phyloP scores from a whole-genome alignment of 148 eudicot genomes.

The Fagopyrum tataricum region DNA sequence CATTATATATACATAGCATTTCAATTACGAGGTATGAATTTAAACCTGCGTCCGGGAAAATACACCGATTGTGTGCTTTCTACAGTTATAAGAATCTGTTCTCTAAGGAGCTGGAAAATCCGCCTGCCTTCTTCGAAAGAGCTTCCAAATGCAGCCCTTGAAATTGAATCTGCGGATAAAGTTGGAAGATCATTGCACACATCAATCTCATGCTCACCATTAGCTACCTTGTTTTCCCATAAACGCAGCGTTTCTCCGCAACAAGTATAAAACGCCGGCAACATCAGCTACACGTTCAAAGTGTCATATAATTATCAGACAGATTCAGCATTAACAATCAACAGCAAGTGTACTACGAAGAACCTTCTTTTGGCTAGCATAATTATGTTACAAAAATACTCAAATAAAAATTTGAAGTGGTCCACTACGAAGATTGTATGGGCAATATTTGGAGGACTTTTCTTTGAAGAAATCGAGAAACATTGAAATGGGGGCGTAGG shows the following conservation, averaged over 20 bases:
- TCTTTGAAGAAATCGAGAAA: too few relatives aligned
- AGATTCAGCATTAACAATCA: too few relatives aligned
- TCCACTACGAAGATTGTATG: too few relatives aligned
- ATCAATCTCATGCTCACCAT: constrained; percentile 30
- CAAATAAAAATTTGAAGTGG: not conserved
- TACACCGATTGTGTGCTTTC: constrained; percentile 3
- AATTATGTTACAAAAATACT: too few relatives aligned
- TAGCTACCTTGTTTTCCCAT: constrained; percentile 30
- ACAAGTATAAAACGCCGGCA: constrained; percentile 27
- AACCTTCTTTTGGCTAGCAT: not conserved
- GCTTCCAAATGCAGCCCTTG: constrained; percentile 40
- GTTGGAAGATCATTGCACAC: constrained; percentile 28
- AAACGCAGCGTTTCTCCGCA: constrained; percentile 13
- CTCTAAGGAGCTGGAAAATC: constrained; percentile 33
- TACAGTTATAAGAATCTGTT: constrained; percentile 14
- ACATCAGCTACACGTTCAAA: constrained; percentile 25
- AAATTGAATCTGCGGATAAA: constrained; percentile 31
- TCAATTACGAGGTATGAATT: too few relatives aligned
- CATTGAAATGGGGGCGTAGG: too few relatives aligned
- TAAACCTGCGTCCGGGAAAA: constrained; percentile 32
- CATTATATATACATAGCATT: too few relatives aligned
- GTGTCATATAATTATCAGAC: not conserved
- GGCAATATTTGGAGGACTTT: too few relatives aligned
- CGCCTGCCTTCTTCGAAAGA: constrained; percentile 30
- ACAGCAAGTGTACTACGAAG: too few relatives aligned